Conservation (phyloP, 1,139 yeast genomes). For the Pneumocystis wakefieldiae region DNA sequence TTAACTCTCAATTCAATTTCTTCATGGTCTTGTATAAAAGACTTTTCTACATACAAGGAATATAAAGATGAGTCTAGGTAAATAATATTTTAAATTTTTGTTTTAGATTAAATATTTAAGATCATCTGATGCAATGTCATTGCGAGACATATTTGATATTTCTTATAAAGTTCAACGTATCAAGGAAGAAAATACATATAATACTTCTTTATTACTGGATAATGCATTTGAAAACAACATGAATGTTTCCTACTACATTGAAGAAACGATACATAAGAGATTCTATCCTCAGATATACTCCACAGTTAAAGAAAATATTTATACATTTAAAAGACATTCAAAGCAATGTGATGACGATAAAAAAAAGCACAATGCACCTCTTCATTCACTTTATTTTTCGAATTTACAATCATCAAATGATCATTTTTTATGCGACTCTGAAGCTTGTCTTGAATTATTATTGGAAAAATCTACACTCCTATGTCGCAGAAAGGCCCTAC, state of each 20-base stretch:
- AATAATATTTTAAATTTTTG: background rate
- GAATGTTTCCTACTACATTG: background rate
- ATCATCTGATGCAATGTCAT: constrained; percentile 82
- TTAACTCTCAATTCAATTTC: background rate
- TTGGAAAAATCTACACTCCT: constrained; percentile 69
- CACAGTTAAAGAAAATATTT: background rate
- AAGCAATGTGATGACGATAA: background rate
- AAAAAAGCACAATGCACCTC: constrained; percentile 23
- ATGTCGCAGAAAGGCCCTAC: constrained; percentile 47
- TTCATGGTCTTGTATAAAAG: background rate
- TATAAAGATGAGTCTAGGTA: background rate
- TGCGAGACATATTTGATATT: constrained; percentile 89
- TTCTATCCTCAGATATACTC: background rate
- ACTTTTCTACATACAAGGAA: background rate
- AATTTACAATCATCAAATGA: background rate
- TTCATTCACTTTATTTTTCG: background rate
- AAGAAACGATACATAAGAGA: background rate
- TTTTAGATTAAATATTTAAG: constrained; percentile 22
- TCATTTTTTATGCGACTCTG: constrained; percentile 18
- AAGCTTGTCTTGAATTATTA: constrained; percentile 44
- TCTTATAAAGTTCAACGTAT: constrained; percentile 87
- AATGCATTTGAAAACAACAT: background rate
- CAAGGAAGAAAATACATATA: constrained; percentile 64
- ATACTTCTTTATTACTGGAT: background rate
- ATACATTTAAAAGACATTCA: background rate